These are phyloP conservation scores for Penicillium sumatraense DNA, from an alignment of 2,329 filamentous ascomycete species.

Conservation along the genomic window DNA sequence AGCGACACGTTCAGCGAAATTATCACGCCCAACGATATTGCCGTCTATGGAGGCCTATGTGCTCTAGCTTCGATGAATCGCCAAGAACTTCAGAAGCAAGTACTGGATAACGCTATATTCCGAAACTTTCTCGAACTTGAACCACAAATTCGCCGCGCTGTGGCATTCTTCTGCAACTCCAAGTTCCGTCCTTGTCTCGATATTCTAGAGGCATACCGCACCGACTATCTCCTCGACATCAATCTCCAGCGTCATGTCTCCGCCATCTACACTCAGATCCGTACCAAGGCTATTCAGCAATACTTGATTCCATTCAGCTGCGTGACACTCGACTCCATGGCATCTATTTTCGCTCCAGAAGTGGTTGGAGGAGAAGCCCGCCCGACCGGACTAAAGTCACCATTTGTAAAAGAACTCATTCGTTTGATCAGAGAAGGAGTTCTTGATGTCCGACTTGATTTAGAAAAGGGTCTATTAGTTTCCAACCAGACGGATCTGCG, in stretches of 20 bases:
- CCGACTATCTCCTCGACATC: conserved; percentile 89
- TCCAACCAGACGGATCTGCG: conserved; percentile 71
- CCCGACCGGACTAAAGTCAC: conserved; percentile 62
- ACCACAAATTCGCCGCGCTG: conserved; percentile 89
- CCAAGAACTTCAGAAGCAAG: conserved; percentile 70
- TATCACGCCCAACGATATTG: conserved; percentile 82
- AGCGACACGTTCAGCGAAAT: conserved; percentile 69
- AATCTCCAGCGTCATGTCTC: conserved; percentile 77
- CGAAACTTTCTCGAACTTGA: conserved; percentile 89
- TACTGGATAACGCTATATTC: conserved; percentile 81
- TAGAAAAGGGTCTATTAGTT: conserved; percentile 79
- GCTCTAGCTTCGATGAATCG: conserved; percentile 90
- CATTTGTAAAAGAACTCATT: conserved; percentile 67
- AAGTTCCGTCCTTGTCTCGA: conserved; percentile 85
- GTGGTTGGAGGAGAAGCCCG: conserved; percentile 50
- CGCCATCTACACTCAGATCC: conserved; percentile 72
- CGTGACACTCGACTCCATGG: conserved; percentile 79
- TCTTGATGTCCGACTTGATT: conserved; percentile 80
- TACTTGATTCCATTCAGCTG: conserved; percentile 90
- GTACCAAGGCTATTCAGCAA: conserved; percentile 89
- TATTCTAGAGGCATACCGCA: conserved; percentile 78
- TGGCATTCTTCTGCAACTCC: conserved; percentile 85
- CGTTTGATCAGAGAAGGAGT: conserved; percentile 74
- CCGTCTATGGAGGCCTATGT: conserved; percentile 87
- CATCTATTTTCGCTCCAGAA: conserved; percentile 70